A percentile compares a stretch with the other conserved stretches of the same genome.
Conservation (phyloP, 139 green algal species). For the Picochlorum sp. region DNA sequence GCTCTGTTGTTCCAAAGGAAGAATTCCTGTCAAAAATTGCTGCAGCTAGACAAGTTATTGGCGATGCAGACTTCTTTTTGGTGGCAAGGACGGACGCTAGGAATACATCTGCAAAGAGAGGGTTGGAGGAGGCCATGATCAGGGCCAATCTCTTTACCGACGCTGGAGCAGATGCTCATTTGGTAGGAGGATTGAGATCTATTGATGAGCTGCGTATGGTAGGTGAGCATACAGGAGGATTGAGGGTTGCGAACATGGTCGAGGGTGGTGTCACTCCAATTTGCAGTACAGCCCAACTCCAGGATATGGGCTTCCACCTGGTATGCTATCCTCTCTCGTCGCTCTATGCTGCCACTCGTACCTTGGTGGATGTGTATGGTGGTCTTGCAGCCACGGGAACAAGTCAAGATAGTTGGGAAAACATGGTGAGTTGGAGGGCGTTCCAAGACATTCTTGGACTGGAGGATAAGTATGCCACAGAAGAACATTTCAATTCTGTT, state of each 20-base stretch:
- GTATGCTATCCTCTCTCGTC: conserved; percentile 53
- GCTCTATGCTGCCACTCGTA: conserved; percentile 25
- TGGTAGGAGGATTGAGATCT: conserved; percentile 57
- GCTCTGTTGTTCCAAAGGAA: conserved; percentile 49
- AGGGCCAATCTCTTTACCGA: conserved; percentile 64
- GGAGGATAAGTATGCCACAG: conserved; percentile 36
- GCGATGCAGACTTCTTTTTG: conserved; percentile 71
- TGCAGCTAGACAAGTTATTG: conserved; percentile 60
- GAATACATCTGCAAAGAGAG: conserved; percentile 51
- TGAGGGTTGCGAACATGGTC: conserved; percentile 62
- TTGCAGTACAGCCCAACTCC: conserved; percentile 38
- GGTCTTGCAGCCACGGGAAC: conserved; percentile 34
- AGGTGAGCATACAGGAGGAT: conserved; percentile 42
- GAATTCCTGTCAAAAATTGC: conserved; percentile 60
- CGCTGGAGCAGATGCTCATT: conserved; percentile 61
- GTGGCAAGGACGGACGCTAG: conserved; percentile 60
- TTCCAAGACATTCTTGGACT: conserved; percentile 54
- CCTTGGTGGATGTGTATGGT: conserved; percentile 27
- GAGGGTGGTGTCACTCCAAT: conserved; percentile 63
- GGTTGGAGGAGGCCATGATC: conserved; percentile 44
- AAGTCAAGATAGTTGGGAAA: conserved; percentile 35
- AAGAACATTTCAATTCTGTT: conserved; percentile 31
- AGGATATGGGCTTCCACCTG: conserved; percentile 63
- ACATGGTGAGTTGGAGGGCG: conserved; percentile 38
- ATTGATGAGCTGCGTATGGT: conserved; percentile 59